Conservation (phyloP, 306 rosid genomes). For the Medicago lupulina region DNA sequence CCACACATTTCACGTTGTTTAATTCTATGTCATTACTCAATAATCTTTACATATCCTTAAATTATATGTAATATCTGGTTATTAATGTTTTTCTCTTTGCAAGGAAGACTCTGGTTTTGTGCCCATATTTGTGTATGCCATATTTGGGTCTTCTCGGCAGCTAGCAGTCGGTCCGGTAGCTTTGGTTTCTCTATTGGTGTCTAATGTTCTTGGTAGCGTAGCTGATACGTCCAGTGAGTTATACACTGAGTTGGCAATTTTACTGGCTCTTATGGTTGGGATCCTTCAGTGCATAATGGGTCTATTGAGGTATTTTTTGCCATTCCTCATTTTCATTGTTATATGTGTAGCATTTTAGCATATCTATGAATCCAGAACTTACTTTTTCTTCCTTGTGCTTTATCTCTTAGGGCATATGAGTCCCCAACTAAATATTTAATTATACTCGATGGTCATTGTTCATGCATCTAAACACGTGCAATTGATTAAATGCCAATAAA, state of each 20-base stretch:
- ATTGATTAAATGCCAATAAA: conserved; percentile 21
- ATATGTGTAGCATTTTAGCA: conserved; percentile 28
- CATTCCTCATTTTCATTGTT: conserved; percentile 33
- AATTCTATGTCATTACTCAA: conserved; percentile 8
- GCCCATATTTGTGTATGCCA: conserved; percentile 88
- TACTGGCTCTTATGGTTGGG: conserved; percentile 96
- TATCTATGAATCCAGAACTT: conserved; percentile 21
- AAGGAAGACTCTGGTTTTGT: conserved; percentile 76
- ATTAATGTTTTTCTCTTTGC: conserved; percentile 48
- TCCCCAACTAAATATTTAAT: conserved; percentile 8
- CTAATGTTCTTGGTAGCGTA: conserved; percentile 74
- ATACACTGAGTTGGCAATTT: conserved; percentile 88
- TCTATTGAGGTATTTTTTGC: conserved; percentile 74
- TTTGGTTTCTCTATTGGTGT: conserved; percentile 92
- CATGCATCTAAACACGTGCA: background rate
- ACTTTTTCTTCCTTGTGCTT: conserved; percentile 3
- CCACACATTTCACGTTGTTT: conserved; percentile 30
- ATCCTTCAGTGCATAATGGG: conserved; percentile 92
- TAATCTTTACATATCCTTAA: conserved; percentile 19
- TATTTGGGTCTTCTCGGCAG: conserved; percentile 98
- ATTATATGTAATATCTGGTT: conserved; percentile 23
- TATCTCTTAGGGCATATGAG: conserved; percentile 11
- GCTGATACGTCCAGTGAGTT: conserved; percentile 77
- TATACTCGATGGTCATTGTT: conserved; percentile 22
- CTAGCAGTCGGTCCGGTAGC: conserved; percentile 99